Evolutionary conservation across 176 grass and related monocot genomes (phyloP), one percentile per base, ranked within the genome.

Genomic region (Carex kokanica): DNA sequence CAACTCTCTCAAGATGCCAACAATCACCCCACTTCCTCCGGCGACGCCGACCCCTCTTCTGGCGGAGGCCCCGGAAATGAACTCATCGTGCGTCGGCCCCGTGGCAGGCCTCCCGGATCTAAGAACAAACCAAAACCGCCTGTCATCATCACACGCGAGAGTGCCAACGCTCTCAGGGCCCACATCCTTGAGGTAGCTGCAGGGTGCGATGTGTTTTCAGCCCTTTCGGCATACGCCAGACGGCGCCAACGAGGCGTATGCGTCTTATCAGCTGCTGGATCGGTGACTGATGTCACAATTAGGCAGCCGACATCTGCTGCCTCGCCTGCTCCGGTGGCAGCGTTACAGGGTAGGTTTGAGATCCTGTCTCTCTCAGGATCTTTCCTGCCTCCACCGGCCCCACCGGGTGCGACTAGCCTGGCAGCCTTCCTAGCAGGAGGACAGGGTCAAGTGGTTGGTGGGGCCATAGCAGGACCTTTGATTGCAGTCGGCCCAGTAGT

Each of bases 71-170:
- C 82, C 0, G 83, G 83, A 7, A 85, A 89, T 2, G 88, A 92
- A 21, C 13, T 89, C 59, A 88, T 88, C 10, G 87, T 47, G 0
- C 89, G 92, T 17, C 91, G 97, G 1, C 97, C 96, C 1, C 91
- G 97, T 4, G 97, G 97, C 66, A 91, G 96, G 0, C 97, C 97
- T 0, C 64, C 89, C 14, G 97, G 97, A 0, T 99, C 97, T 41
- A 99, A 96, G 88, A 99, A 99, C 93, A 99, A 96, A 87, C 97
- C 93, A 9, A 99, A 93, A 82, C 91, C 97, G 2, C 97, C 97
- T 8, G 93, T 99, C 82, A 99, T 99, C 91, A 96, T 99, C 77
- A 99, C 93, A 18, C 80, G 97, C 36, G 97, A 99, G 85, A 95
- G 97, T 80, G 91, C 93, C 13, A 99, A 99, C 88, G 89, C 93